A percentile compares a stretch with the other conserved stretches of the same genome.
These are phyloP conservation scores for Leishmania braziliensis DNA, from an alignment of 208 protist genomes.

Conservation along the genomic window DNA sequence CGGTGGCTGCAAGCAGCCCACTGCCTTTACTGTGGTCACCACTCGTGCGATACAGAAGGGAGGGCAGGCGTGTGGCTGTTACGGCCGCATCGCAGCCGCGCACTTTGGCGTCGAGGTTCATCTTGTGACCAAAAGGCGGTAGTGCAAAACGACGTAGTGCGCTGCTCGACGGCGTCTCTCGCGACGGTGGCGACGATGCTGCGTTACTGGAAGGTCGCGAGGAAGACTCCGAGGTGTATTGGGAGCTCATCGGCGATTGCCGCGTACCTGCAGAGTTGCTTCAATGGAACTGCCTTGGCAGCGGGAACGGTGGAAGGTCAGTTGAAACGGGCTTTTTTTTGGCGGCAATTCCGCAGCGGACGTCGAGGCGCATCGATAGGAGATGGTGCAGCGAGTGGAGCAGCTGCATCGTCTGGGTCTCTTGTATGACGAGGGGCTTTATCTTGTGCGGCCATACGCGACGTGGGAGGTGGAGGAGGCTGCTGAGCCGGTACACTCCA, in stretches of 20 bases:
- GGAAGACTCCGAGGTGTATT: not conserved
- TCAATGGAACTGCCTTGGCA: not conserved
- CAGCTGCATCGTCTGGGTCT: conserved; percentile 74
- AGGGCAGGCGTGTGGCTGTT: conserved; percentile 82
- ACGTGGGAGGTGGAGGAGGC: conserved; percentile 30
- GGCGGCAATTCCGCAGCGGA: conserved; percentile 2
- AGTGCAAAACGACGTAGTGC: conserved; percentile 58
- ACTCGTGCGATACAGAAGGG: conserved; percentile 52
- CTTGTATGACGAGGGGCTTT: conserved; percentile 85
- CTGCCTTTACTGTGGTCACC: conserved; percentile 71
- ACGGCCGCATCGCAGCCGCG: conserved; percentile 76
- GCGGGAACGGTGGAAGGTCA: not conserved
- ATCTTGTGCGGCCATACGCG: conserved; percentile 48
- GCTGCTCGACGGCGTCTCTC: conserved; percentile 46
- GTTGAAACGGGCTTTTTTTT: conserved; percentile 22
- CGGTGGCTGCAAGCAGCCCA: conserved; percentile 75
- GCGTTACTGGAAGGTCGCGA: conserved; percentile 14
- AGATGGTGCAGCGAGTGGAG: conserved; percentile 56
- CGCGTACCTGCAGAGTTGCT: not conserved
- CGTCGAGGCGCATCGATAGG: conserved; percentile 1
- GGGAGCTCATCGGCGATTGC: not conserved
- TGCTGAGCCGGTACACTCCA: conserved; percentile 9
- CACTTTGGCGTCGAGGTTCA: conserved; percentile 86
- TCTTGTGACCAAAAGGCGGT: conserved; percentile 63
- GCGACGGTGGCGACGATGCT: conserved; percentile 23